Evolutionary conservation across 441 rosid species (phyloP), one percentile per base, ranked within the genome.

Genomic region (Manihot esculenta): DNA sequence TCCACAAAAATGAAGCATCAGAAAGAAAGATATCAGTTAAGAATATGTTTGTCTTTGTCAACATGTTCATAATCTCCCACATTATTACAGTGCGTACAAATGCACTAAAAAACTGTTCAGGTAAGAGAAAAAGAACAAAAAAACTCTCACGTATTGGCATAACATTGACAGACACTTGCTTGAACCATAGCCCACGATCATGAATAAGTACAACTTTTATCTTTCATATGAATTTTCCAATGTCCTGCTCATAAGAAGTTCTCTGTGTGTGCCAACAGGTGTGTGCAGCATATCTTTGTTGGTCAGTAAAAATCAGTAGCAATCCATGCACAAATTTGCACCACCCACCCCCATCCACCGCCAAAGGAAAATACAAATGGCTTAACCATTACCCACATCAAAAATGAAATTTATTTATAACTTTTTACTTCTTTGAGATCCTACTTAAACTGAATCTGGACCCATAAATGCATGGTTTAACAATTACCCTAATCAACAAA

Each of bases 1-100:
- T 75, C 61, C 69, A 74, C 8, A 73, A 21, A 73, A 63, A 54
- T 56, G 14, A 63, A 71, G 24, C 71, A 74, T 61, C 53, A 78
- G 58, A 61, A 23, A 61, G 54, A 57, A 60, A 66, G 60, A 69
- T 64, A 71, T 41, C 20, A 50, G 9, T 18, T 20, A 61, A 60
- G 33, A 56, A 48, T 21, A 24, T 35, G 7, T 2, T 2, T 68
- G 24, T 20, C 7, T 15, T 69, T 35, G 60, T 24, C 44, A 50
- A 26, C 58, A 41, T 49, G 23, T 54, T 35, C 26, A 44, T 3
- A 38, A 56, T 9, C 56, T 68, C 18, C 42, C 55, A 23, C 11
- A 42, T 17, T 38, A 8, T 1, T 24, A 1, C 33, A 42, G 27
- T 9, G 18, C 17, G 15, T 33, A 10, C 9, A 1, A 49, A 30